Evolutionary conservation across 2,329 filamentous ascomycete genomes (phyloP), one percentile per base, ranked within the genome.

Genomic region (Colletotrichum sp.): DNA sequence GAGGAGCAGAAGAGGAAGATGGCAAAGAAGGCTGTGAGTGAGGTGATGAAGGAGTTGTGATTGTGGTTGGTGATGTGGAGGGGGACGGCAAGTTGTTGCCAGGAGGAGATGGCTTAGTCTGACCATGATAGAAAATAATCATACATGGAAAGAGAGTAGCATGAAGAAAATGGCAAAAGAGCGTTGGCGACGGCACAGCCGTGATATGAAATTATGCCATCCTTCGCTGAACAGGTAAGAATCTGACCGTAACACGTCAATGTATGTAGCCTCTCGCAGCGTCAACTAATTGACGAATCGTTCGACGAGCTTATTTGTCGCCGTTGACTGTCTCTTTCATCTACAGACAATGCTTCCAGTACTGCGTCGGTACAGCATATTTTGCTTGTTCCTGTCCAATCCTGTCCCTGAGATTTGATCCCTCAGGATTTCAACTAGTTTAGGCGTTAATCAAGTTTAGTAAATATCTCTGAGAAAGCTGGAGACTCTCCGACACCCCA

Each of bases 41-140:
- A 94, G 79, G 90, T 93, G 36, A 93, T 94, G 92, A 90, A 88
- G 79, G 89, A 92, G 64, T 77, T 92, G 34, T 91, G 71, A 28
- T 30, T 30, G 55, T n/a, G 13, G 16, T 30, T 30, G n/a, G n/a
- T 16, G 59, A 32, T 30, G 4, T n/a, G 2, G 16, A 7, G 18
- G 26, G 28, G 59, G 16, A 5, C 28, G 24, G 28, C 14, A 30
- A n/a, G 39, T n/a, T 5, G 18, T 43, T 6, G 18, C 4, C 4
- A 60, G 24, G 14, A 59, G 7, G 6, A 60, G 8, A 6, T 30
- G 14, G 16, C 26, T 60, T 28, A 2, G 3, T 43, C 39, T 12
- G 39, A n/a, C 18, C 18, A 43, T 43, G 36, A 43, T n/a, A 43
- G 39, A 43, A 1, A n/a, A 43, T n/a, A 43, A n/a, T 43, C 18